Base-by-base conservation (phyloP, 768 basidiomycete genomes). In the Rubroboletus satanas region DNA sequence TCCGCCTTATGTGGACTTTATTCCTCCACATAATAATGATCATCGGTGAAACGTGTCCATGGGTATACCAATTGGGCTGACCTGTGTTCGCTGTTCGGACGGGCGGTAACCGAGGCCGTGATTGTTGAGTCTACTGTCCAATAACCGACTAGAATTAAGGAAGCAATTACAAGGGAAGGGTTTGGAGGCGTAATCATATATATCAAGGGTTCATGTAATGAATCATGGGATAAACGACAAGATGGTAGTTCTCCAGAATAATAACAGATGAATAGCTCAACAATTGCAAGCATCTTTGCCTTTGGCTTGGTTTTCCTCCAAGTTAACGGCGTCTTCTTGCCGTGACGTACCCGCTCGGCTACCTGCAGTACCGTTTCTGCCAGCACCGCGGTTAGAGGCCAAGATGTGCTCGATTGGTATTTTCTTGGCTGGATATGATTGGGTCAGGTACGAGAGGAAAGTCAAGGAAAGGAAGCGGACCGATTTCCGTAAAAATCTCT, bases 401-500 rank as follows among this genome's bases (percentile, higher is more conserved):
- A 94, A 74, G 64, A 97, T 94, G 62, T 93, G 89, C 65, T 98
- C 96, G 69, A 98, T 90, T n/a, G 88, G 88, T 64, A 89, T 86
- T 65, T 87, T 87, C 80, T 88, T 89, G 70, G 87, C 87, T 88
- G 70, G 7, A 56, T 48, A 48, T 26, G 11, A 29, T n/a, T n/a
- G 14, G 32, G 49, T 54, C 4, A 17, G 46, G 35, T 5, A 29
- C 26, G 31, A 45, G 28, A 7, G 18, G 5, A 21, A 29, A 33
- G 11, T 43, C 5, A 17, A 47, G 17, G 45, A 18, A 52, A 54
- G 39, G 4, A 21, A 14, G 71, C 83, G 52, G 50, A 98, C 95
- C 96, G 66, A 99, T 98, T 74, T 98, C 95, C 11, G 95, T 98
- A 72, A 99, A 99, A 31, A 98, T 84, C 66, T 98, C 97, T 26